Percentiles rank a stretch among this genome's conserved stretches.
Evolutionary conservation across 2,329 filamentous ascomycete species (phyloP).

Genomic region (Trichoderma sp.): DNA sequence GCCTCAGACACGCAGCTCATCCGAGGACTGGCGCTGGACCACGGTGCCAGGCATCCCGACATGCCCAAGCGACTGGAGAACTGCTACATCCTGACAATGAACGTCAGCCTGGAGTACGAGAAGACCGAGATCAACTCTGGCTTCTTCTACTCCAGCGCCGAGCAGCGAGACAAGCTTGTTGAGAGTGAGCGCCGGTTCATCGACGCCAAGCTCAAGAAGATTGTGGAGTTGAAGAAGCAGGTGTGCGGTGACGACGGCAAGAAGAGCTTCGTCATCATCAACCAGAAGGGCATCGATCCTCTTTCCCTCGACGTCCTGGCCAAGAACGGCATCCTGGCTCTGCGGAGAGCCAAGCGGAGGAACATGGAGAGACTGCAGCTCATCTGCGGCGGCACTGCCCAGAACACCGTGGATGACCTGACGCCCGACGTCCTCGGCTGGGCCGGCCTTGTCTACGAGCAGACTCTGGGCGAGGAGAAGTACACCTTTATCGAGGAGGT

Average conservation of each 20-base stretch:
- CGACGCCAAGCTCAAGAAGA: conserved; percentile 94
- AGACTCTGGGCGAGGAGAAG: conserved; percentile 97
- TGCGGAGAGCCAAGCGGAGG: conserved; percentile 91
- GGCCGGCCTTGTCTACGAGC: conserved; percentile 96
- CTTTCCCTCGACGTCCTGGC: conserved; percentile 92
- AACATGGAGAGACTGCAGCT: conserved; percentile 99
- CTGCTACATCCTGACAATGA: conserved; percentile 90
- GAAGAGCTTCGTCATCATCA: conserved; percentile 97
- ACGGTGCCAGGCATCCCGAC: conserved; percentile 93
- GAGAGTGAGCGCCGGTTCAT: conserved; percentile 96
- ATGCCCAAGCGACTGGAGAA: conserved; percentile 98
- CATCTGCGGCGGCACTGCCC: conserved; percentile 84
- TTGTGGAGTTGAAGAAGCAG: conserved; percentile 96
- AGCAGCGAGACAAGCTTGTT: conserved; percentile 96
- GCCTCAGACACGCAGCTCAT: conserved; percentile 96
- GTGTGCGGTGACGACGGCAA: conserved; percentile 91
- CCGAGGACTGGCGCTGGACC: conserved; percentile 86
- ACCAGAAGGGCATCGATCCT: conserved; percentile 99
- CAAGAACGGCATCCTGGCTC: conserved; percentile 96
- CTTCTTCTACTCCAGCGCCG: conserved; percentile 97
- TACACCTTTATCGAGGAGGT: conserved; percentile 99
- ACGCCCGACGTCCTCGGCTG: conserved; percentile 87
- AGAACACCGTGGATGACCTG: conserved; percentile 96
- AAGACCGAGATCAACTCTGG: conserved; percentile 99
- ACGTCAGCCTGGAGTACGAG: conserved; percentile 97